Evolutionary conservation across 768 basidiomycete species (phyloP), one percentile per base, ranked within the genome.

Genomic region (Inosperma sp.): DNA sequence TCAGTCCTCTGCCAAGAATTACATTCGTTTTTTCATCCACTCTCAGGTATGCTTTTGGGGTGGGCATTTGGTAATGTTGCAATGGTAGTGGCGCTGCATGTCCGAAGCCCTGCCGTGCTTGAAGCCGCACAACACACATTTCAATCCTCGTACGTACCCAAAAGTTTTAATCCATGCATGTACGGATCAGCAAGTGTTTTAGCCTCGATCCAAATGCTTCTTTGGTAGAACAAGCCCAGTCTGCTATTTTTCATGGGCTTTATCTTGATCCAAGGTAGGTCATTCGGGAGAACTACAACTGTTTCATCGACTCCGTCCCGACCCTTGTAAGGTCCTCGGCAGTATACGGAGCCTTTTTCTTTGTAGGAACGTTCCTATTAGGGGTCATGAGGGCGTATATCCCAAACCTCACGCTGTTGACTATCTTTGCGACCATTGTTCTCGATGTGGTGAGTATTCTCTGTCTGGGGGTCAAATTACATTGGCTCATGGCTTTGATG

Each of bases 21-120:
- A 19, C 13, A 2, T 37, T n/a, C 13, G 30, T 39, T 12, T 26
- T 26, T 40, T 19, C 31, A 3, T 12, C 14, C 25, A 5, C 29
- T 21, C 21, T 14, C 7, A 69, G 72, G 74, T 0, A 72, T 77
- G 71, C 54, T 72, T 16, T 35, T 74, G 22, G 75, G 75, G 14
- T 76, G 76, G 76, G 76, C 72, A 16, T 74, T 73, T 69, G 73
- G 72, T 21, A 65, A 57, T 41, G 75, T 71, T 12, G 68, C 69
- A 0, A 77, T 75, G 72, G 73, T 68, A 4, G 66, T 74, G 7
- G 71, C 66, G 4, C 56, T 69, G 19, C 59, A 68, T 41, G 72
- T 64, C 1, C 64, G 73, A 45, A 69, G 67, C 50, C 62, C 66
- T 26, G 47, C 65, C 14, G 60, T 72, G 9, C 58, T 74, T 7